Conservation (phyloP, 352 stramenopile species). For the Globisporangium barbulae region DNA sequence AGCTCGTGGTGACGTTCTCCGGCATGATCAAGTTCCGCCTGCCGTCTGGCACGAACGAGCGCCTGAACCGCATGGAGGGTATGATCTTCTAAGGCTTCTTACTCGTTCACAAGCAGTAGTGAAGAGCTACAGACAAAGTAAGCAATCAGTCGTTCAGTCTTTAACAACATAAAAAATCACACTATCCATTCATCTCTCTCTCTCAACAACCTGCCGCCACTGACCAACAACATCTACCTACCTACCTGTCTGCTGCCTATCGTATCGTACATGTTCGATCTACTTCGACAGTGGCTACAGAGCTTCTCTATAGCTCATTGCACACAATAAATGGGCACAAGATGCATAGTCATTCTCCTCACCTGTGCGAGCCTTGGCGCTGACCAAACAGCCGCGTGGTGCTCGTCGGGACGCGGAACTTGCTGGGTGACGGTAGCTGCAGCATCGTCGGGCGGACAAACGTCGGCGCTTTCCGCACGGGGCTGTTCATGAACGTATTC, state of each 20-base stretch:
- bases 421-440: conserved; percentile 43
- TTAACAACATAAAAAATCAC: conserved; percentile 9
- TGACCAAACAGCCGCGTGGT: conserved; percentile 42
- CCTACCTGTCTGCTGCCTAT: neutral
- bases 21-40: conserved; percentile 89
- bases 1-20: conserved; percentile 81
- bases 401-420: conserved; percentile 41
- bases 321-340: neutral
- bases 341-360: conserved; percentile 5
- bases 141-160: neutral
- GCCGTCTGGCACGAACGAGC: conserved; percentile 76
- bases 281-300: conserved; percentile 4
- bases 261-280: neutral
- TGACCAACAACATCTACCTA: neutral
- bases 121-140: conserved; percentile 3
- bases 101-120: neutral
- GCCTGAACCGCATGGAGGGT: conserved; percentile 82
- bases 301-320: neutral
- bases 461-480: conserved; percentile 10
- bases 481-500: conserved; percentile 16
- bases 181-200: conserved; percentile 10
- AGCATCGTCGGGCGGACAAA: conserved; percentile 7
- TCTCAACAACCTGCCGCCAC: neutral
- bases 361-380: conserved; percentile 35
- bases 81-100: conserved; percentile 74